Base-by-base conservation (phyloP, 1,139 yeast species). In the Wickerhamomyces sp. region DNA sequence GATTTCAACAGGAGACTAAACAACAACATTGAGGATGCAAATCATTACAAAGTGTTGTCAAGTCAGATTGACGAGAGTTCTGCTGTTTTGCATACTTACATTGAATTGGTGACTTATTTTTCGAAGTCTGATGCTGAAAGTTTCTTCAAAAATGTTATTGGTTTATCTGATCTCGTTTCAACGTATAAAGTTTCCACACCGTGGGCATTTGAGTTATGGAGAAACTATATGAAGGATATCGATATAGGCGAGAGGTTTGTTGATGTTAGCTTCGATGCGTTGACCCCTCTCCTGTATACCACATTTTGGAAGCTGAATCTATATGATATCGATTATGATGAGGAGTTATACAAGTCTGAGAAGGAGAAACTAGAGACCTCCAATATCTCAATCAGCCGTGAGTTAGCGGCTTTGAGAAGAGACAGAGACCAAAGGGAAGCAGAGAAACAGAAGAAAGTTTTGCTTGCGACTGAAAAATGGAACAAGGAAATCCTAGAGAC, bases 181-280 rank as follows among this genome's bases (percentile, higher is more conserved):
- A 66, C 71, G 1, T 84, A 73, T 56, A 72, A 75, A 4, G 73
- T 90, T 4, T 73, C 80, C 4, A 70, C 81, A 0, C 73, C 75
- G 34, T 85, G 93, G 88, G 83, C 84, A 0, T 89, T 85, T 65
- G 89, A 84, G 50, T 59, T 89, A 2, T 88, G 96, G 95, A 75
- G 97, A 58, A 71, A 73, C 37, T 45, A 63, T 10, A 56, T 57
- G 34, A 41, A 55, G 58, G 47, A 57, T 45, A 11, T 33, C 4
- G 47, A 51, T 23, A 46, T 57, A 15, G 49, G 54, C 23, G 45
- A 61, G 1, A 47, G 49, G 0, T 58, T 65, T 26, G 52, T 63
- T 3, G 59, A 53, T 27, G 48, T 63, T 10, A 69, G 71, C 23
- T 71, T 78, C 67, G 45, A 61, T 1, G 47, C 54, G 27, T 40